Evolutionary conservation across 768 basidiomycete species (phyloP).

Genomic region (Saitozyma sp.): DNA sequence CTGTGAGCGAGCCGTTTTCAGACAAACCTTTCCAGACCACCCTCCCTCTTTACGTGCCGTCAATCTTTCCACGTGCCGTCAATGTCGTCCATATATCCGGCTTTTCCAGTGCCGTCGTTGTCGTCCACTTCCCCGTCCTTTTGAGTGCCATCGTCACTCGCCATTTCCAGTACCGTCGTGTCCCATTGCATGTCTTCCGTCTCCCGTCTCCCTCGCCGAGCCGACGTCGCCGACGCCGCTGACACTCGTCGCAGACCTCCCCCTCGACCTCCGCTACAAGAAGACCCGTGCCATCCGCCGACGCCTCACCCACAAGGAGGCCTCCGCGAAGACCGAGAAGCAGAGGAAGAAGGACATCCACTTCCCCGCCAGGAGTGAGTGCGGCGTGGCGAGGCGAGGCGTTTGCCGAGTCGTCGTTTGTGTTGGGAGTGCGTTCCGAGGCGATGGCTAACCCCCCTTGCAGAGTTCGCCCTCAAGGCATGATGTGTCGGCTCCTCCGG

Average conservation of each 20-base stretch:
- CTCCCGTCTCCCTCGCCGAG: too few species aligned
- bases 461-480: slow-evolving; percentile 89
- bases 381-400: too few species aligned
- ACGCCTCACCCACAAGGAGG: slow-evolving; percentile 88
- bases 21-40: not conserved
- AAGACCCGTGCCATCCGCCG: slow-evolving; percentile 98
- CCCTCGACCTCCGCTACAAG: slow-evolving; percentile 96
- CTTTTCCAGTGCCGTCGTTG: too few species aligned
- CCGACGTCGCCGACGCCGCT: not conserved
- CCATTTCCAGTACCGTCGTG: too few species aligned
- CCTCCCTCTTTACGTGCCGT: too few species aligned
- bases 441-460: slow-evolving; percentile 4
- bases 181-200: too few species aligned
- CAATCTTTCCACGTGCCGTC: not conserved
- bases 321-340: slow-evolving; percentile 81
- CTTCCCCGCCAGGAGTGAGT: slow-evolving; percentile 74
- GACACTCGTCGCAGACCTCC: slow-evolving; percentile 59
- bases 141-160: too few species aligned
- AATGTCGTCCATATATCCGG: too few species aligned
- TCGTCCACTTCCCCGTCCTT: too few species aligned
- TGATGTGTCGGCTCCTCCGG: slow-evolving; percentile 28
- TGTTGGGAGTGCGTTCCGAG: not conserved
- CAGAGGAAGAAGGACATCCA: slow-evolving; percentile 92
- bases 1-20: slow-evolving; percentile 27
- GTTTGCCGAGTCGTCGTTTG: not conserved